These are phyloP conservation scores for Bruguiera hainesii DNA, from an alignment of 441 rosid species.

Conservation along the genomic window DNA sequence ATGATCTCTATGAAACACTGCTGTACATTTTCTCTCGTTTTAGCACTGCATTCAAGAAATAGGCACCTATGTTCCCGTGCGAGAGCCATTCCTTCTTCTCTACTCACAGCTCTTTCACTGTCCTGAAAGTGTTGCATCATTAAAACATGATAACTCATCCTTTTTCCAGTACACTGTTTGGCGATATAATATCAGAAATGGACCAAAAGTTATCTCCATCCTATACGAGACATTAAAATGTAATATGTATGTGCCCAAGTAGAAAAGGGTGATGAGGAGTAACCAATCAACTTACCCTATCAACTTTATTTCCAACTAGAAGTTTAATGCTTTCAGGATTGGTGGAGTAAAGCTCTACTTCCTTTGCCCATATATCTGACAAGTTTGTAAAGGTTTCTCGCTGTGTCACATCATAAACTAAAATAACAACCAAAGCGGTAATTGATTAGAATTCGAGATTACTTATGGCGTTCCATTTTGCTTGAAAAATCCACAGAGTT, in stretches of 20 bases:
- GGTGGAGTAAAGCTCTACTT: slow-evolving; percentile 58
- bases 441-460: background rate
- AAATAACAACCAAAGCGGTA: slow-evolving; percentile 9
- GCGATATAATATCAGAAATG: background rate
- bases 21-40: slow-evolving; percentile 48
- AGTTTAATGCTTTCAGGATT: slow-evolving; percentile 54
- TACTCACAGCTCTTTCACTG: slow-evolving; percentile 54
- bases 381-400: slow-evolving; percentile 61
- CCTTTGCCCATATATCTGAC: slow-evolving; percentile 61
- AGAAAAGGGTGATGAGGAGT: background rate
- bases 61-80: slow-evolving; percentile 48
- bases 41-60: slow-evolving; percentile 71
- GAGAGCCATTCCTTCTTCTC: slow-evolving; percentile 68
- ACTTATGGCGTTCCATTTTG: background rate
- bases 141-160: background rate
- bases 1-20: slow-evolving; percentile 55
- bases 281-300: slow-evolving; percentile 40
- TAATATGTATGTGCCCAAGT: too few species aligned
- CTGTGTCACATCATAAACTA: slow-evolving; percentile 72
- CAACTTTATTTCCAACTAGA: slow-evolving; percentile 75
- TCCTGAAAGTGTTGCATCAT: slow-evolving; percentile 40
- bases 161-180: background rate
- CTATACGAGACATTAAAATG: too few species aligned
- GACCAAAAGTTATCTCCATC: background rate
- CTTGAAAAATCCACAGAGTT: background rate